Evolutionary conservation across 768 basidiomycete genomes (phyloP), one percentile per base, ranked within the genome.

Genomic region (Phallus indusiatus): DNA sequence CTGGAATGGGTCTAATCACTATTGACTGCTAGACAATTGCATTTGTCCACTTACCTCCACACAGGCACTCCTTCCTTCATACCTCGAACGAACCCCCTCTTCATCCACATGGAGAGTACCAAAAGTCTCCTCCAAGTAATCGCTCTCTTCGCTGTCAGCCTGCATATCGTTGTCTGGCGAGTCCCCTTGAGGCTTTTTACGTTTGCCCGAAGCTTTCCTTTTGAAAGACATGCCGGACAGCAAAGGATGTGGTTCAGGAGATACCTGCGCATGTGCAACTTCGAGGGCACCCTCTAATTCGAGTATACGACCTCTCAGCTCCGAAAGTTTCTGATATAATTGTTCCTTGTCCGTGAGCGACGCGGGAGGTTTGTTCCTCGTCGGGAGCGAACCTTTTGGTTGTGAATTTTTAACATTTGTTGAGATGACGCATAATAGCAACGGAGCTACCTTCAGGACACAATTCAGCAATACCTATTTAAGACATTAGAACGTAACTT

Each of bases 251-350:
- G 73, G 68, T 37, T 79, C 78, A 50, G 64, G 67, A 1, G 81
- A 81, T 61, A 75, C 73, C 35, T 72, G 61, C 4, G 76, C 63
- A 67, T 86, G 81, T 3, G 81, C 76, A 49, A 78, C 72, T 2
- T 75, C 70, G 14, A 88, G 77, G 11, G 83, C 84, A 67, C 85
- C 84, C 67, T 88, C 86, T 17, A 88, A 75, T 53, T 81, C 75
- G 53, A 84, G 78, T 42, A 86, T 81, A 50, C 86, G 81, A 61
- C 71, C 82, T n/a, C 83, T 75, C 11, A 88, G 73, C 22, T 76
- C 65, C 47, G 76, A 77, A 53, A 86, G 85, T 69, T 85, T 85
- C 61, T 85, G 84, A 63, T 86, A 85, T 6, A 59, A n/a, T 21
- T 59, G 57, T 37, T 59, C 57, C 24, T 59, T 59, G 36, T 59